Base-by-base conservation (phyloP, 345 rosid species). In the Isatis tinctoria region DNA sequence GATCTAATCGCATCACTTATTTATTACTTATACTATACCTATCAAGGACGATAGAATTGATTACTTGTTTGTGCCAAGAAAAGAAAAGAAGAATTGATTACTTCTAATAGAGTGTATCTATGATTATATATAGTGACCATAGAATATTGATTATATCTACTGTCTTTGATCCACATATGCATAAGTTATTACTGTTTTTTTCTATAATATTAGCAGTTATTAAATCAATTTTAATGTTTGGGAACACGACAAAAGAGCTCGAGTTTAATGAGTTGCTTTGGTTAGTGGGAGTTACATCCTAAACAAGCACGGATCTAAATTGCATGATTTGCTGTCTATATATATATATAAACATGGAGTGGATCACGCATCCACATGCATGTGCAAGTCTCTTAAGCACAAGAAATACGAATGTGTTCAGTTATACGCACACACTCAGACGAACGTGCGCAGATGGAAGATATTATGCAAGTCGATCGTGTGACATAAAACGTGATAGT, bases 281-380 rank as follows among this genome's bases (percentile, higher is more conserved):
- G 5, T 33, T 74, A 53, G 33, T 73, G 44, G 24, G 70, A 53
- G 27, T 37, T 13, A 40, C 27, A 52, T 73, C 57, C 32, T 18
- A 52, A 28, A 52, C 28, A 57, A 65, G 48, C 58, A 65, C 36
- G 52, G 70, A 73, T 73, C 76, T 63, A 52, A 53, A 49, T 60
- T 48, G 44, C 57, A 57, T 52, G 43, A 45, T 45, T 10, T 45
- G 33, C 14, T 33, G n/a, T 53, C 57, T 20, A 9, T 33, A 57
- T 68, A 35, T 35, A 30, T 30, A 45, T 20, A 53, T 49, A 72
- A 72, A 49, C 40, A 13, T 72, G 52, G 69, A 61, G 40, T 49
- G 60, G 56, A 56, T 52, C 70, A 72, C 76, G 45, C 52, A 72
- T 63, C 54, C 76, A 53, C 70, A 54, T 64, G 70, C 56, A 49